These are phyloP conservation scores for cucumber (Cucumis sativus) DNA, from an alignment of 306 rosid genomes.

Conservation along the genomic window Cucumber_9930_V3 NC_026660.2:11550501-11551000, in stretches of 20 bases:
- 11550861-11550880: constrained; percentile 88
- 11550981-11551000: neutral
- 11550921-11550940: constrained; percentile 93
- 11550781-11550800: neutral
- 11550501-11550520: constrained; percentile 13
- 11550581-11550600: constrained; percentile 85
- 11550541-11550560: constrained; percentile 76
- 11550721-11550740: constrained; percentile 87
- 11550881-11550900: constrained; percentile 93
- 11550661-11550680: constrained; percentile 26
- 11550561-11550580: constrained; percentile 97
- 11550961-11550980: neutral
- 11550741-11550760: constrained; percentile 90
- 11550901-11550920: constrained; percentile 74
- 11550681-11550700: constrained; percentile 89
- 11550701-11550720: constrained; percentile 96
- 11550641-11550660: constrained; percentile 14
- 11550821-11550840: neutral
- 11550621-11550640: constrained; percentile 14
- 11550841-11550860: constrained; percentile 89
- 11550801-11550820: neutral
- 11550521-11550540: constrained; percentile 73
- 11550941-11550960: constrained; percentile 30
- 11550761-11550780: constrained; percentile 46
- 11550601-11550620: constrained; percentile 60